phyloP scores from a whole-genome alignment of 2,329 filamentous ascomycete species.

The Macrophomina tecta region DNA sequence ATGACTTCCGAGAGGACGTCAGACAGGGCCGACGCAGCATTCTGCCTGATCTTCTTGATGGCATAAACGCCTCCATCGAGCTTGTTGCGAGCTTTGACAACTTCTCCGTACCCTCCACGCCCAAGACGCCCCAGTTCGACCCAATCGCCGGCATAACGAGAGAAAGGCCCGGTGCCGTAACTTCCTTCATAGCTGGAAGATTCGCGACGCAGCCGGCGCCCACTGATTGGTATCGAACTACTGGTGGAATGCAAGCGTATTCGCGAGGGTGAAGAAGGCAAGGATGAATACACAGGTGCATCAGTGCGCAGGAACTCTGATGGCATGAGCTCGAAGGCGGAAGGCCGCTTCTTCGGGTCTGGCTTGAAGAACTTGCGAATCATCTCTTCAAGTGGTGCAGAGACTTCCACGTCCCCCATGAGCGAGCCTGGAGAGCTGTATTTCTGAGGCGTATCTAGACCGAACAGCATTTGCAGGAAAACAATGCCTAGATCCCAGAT shows the following conservation, averaged over 20 bases:
- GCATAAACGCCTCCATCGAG: constrained; percentile 93
- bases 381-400: constrained; percentile 77
- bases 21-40: constrained; percentile 74
- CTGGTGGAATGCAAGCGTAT: constrained; percentile 30
- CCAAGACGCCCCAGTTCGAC: constrained; percentile 87
- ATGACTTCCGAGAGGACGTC: constrained; percentile 86
- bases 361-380: constrained; percentile 83
- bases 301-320: constrained; percentile 62
- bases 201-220: constrained; percentile 43
- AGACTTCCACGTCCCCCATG: constrained; percentile 73
- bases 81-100: constrained; percentile 93
- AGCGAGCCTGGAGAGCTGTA: constrained; percentile 80
- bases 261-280: constrained; percentile 37
- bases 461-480: constrained; percentile 93
- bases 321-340: constrained; percentile 75
- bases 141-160: constrained; percentile 87
- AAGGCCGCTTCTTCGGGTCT: constrained; percentile 82
- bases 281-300: constrained; percentile 47
- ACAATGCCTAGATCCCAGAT: constrained; percentile 95
- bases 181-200: constrained; percentile 41
- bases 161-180: constrained; percentile 54
- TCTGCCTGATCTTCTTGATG: constrained; percentile 93
- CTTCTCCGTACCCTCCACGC: constrained; percentile 94
- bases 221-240: constrained; percentile 33
- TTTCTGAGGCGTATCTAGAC: constrained; percentile 74